These are phyloP conservation scores for Rhodotorula diobovata DNA, from an alignment of 768 basidiomycete species.

Conservation along the genomic window DNA sequence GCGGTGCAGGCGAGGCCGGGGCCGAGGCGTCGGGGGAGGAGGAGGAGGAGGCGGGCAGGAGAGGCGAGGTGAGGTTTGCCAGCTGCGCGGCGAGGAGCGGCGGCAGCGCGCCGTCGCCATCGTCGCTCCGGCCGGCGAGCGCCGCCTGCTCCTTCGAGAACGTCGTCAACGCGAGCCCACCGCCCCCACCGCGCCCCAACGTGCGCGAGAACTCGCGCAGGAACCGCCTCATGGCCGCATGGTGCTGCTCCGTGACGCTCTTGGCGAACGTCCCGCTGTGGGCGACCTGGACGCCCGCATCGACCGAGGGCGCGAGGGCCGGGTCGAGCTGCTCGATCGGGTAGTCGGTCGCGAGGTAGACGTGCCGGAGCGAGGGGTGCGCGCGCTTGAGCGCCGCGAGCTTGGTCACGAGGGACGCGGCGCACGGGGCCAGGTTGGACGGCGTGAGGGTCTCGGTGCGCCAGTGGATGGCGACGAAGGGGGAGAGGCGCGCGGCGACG, in stretches of 20 bases:
- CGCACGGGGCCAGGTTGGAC: constrained; percentile 53
- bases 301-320: constrained; percentile 34
- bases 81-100: not conserved
- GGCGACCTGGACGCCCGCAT: constrained; percentile 20
- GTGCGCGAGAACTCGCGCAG: constrained; percentile 50
- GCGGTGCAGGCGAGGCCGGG: constrained; percentile 19
- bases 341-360: constrained; percentile 62
- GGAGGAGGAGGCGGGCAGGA: not conserved
- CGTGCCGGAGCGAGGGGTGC: constrained; percentile 47
- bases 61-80: constrained; percentile 5
- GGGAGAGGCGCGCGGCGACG: constrained; percentile 47
- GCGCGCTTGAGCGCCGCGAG: constrained; percentile 46
- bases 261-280: constrained; percentile 54
- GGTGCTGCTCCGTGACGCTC: constrained; percentile 51
- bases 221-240: constrained; percentile 53
- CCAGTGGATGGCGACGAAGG: constrained; percentile 59
- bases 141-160: constrained; percentile 48
- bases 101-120: not conserved
- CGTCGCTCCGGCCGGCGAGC: constrained; percentile 21
- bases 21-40: not conserved
- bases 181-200: not conserved
- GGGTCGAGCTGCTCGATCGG: constrained; percentile 46
- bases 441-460: constrained; percentile 56
- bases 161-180: constrained; percentile 52
- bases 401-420: constrained; percentile 53